Evolutionary conservation across 2,329 filamentous ascomycete species (phyloP).

Genomic region (Colletotrichum sansevieriae): DNA sequence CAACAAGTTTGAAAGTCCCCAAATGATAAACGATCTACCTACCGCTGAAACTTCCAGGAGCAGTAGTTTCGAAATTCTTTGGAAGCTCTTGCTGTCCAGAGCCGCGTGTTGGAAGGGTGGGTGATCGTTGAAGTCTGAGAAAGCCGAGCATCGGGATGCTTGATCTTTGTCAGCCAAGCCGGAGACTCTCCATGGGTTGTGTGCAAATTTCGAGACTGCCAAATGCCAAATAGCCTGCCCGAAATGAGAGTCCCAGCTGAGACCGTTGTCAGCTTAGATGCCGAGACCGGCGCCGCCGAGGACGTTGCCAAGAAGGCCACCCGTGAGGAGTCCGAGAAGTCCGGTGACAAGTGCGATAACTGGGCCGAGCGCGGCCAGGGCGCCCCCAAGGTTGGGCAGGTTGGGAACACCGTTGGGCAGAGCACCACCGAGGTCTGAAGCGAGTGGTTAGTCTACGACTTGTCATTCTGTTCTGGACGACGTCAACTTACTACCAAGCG

Average conservation of each 20-base stretch:
- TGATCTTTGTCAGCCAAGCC: neutral
- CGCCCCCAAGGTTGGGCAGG: neutral
- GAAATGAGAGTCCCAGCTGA: conserved; percentile 26
- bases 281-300: conserved; percentile 4
- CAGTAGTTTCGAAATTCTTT: conserved; percentile 27
- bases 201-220: conserved; percentile 27
- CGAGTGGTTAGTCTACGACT: neutral
- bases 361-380: neutral
- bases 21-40: conserved; percentile 4
- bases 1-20: conserved; percentile 37
- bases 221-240: conserved; percentile 29
- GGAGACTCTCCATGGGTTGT: conserved; percentile 26
- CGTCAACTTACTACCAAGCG: conserved; percentile 14
- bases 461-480: neutral
- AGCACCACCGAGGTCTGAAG: conserved; percentile 5
- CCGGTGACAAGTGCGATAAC: neutral
- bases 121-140: conserved; percentile 6
- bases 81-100: conserved; percentile 8
- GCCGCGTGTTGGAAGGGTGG: conserved; percentile 8
- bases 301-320: neutral
- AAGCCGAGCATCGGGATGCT: neutral
- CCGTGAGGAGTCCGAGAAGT: neutral
- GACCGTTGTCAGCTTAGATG: conserved; percentile 9
- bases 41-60: conserved; percentile 18
- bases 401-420: neutral